Evolutionary conservation across 768 basidiomycete species (phyloP).

Genomic region (Rhizopogon vesiculosus): DNA sequence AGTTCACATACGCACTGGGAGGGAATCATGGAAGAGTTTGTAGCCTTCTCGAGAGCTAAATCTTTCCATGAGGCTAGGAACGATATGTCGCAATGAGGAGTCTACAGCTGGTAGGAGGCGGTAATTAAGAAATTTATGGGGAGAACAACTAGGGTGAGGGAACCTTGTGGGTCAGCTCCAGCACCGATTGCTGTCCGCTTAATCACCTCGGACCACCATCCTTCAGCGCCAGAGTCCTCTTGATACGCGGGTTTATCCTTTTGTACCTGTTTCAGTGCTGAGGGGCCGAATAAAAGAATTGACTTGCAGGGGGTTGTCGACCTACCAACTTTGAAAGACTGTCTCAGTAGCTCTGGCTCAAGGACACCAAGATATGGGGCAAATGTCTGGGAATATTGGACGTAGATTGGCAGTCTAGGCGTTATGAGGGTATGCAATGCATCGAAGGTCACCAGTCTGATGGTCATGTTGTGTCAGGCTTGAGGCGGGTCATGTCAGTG

Average conservation of each 20-base stretch:
- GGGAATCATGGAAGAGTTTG: slow-evolving; percentile 49
- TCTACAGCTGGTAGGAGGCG: slow-evolving; percentile 44
- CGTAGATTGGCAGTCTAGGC: slow-evolving; percentile 62
- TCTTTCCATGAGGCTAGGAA: slow-evolving; percentile 52
- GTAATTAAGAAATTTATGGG: slow-evolving; percentile 2
- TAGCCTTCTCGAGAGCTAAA: slow-evolving; percentile 76
- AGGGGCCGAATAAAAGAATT: slow-evolving; percentile 1
- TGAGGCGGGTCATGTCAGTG: too few relatives aligned
- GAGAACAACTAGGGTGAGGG: slow-evolving; percentile 11
- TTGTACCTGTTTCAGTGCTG: slow-evolving; percentile 51
- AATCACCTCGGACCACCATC: slow-evolving; percentile 82
- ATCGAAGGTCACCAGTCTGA: slow-evolving; percentile 76
- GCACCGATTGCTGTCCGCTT: slow-evolving; percentile 69
- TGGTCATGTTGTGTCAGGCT: slow-evolving; percentile 14
- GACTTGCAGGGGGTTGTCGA: not conserved
- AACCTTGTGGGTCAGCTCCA: slow-evolving; percentile 58
- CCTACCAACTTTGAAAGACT: slow-evolving; percentile 59
- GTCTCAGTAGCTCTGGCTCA: slow-evolving; percentile 44
- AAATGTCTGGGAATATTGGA: slow-evolving; percentile 59
- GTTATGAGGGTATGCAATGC: slow-evolving; percentile 70
- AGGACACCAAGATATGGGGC: slow-evolving; percentile 62
- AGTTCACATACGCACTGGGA: slow-evolving; percentile 36
- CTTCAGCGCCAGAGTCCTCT: slow-evolving; percentile 37
- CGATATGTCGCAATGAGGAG: slow-evolving; percentile 48
- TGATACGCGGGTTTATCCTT: slow-evolving; percentile 54